Base-by-base conservation (phyloP, 2,329 filamentous ascomycete genomes). In the Neofusicoccum kwambonambiense region DNA sequence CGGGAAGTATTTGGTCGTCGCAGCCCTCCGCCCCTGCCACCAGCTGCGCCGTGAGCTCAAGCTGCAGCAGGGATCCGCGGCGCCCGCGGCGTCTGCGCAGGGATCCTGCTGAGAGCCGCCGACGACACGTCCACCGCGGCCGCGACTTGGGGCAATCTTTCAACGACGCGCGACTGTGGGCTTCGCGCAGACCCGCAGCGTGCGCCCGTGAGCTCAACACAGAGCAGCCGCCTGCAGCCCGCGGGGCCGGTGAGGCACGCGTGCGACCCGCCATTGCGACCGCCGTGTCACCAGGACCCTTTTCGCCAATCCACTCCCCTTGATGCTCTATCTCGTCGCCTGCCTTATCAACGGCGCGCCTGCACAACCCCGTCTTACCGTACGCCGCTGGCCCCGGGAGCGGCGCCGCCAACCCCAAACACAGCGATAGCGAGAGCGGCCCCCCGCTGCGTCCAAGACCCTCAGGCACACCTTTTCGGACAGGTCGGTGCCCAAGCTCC, bases 1-100 rank as follows among this genome's bases (percentile, higher is more conserved):
- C 52, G 52, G 37, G 37, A 57, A 19, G 44, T 57, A 44, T 57
- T 27, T 44, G 34, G 52, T 44, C 52, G 52, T 57, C 52, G 52
- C 27, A 37, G 52, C 52, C 27, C 27, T 31, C 27, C 27, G 27
- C 27, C 19, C 39, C 37, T 57, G 52, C 52, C 52, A 34, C 37
- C 19, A 7, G 37, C 37, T 57, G 52, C 17, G 4, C 51, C 31
- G 51, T 56, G 51, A 11, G 37, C n/a, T 11, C 12, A 11, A 31
- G 37, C 37, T 3, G 39, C 22, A n/a, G 39, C 52, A 44, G 22
- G 39, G 52, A 57, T 57, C 39, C 31, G 52, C 52, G 41, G 51
- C 37, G 37, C 11, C 17, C 5, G 17, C 19, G 12, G 27, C 13
- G 42, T 6, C 42, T n/a, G n/a, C 49, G 27, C 49, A 39, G 34